These are phyloP conservation scores for Scalesia atractyloides DNA, from an alignment of 129 eudicot genomes.

Conservation along the genomic window DNA sequence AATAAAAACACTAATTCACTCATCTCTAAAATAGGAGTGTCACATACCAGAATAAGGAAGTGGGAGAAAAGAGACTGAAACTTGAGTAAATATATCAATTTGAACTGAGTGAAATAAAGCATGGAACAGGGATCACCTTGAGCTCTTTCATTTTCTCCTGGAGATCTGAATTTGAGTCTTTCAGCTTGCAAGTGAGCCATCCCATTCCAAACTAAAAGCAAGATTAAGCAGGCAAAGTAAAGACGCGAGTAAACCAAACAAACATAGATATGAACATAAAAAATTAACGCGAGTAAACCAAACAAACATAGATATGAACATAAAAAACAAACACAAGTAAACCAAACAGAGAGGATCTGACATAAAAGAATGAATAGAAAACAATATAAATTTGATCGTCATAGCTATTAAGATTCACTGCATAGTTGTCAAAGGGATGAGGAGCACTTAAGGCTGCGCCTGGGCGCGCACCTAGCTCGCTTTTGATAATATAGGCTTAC, in stretches of 20 bases:
- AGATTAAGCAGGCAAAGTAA: neutral
- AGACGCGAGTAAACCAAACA: slow-evolving; percentile 16
- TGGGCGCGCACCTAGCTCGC: too few relatives aligned
- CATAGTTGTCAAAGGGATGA: too few relatives aligned
- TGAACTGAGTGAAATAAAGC: neutral
- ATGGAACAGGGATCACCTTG: slow-evolving; percentile 40
- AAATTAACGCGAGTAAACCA: neutral
- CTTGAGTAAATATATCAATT: neutral
- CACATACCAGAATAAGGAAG: too few relatives aligned
- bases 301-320: neutral
- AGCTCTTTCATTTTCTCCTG: slow-evolving; percentile 72
- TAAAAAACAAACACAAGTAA: neutral
- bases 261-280: neutral
- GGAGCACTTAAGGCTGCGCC: too few relatives aligned
- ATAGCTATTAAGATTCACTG: neutral
- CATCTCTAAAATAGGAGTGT: too few relatives aligned
- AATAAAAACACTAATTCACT: too few relatives aligned
- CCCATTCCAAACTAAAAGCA: slow-evolving; percentile 50
- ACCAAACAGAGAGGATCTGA: neutral
- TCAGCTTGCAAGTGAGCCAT: slow-evolving; percentile 57
- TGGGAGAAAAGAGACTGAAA: too few relatives aligned
- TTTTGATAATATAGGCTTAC: neutral
- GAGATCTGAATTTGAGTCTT: slow-evolving; percentile 53
- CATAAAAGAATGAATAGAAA: neutral
- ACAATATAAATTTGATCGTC: neutral